Evolutionary conservation across 202 grass and related monocot genomes (phyloP).

Genomic region (Carex arenaria): DNA sequence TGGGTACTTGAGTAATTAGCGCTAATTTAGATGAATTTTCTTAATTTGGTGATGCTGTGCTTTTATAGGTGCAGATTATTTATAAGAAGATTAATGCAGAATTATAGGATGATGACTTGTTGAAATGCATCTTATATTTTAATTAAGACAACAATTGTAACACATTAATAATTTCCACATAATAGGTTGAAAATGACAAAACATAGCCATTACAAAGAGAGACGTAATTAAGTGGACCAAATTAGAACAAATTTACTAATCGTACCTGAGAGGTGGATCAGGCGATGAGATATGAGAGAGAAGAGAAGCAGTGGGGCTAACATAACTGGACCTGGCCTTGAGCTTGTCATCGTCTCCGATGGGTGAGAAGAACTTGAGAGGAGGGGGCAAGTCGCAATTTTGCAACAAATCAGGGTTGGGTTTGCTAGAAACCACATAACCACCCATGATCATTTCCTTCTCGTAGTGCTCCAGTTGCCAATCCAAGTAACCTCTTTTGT

Average conservation of each 20-base stretch:
- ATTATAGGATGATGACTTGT: not conserved
- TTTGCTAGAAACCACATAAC: slow-evolving; percentile 28
- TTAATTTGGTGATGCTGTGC: not conserved
- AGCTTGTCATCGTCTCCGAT: slow-evolving; percentile 18
- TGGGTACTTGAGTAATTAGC: not conserved
- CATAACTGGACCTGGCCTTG: not conserved
- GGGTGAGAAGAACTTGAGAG: slow-evolving; percentile 69
- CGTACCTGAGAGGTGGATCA: not conserved
- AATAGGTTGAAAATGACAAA: not conserved
- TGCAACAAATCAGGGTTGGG: slow-evolving; percentile 61
- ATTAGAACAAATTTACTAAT: slow-evolving; percentile 2
- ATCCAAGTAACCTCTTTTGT: slow-evolving; percentile 34
- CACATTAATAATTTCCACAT: not conserved
- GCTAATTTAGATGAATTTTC: not conserved
- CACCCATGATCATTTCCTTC: slow-evolving; percentile 62
- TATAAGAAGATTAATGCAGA: not conserved
- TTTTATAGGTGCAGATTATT: not conserved
- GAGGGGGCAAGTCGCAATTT: slow-evolving; percentile 91
- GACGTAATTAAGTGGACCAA: not conserved
- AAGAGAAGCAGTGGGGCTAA: not conserved
- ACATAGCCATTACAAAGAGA: not conserved
- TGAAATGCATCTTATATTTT: not conserved
- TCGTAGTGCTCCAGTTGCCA: slow-evolving; percentile 41
- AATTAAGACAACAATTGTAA: not conserved
- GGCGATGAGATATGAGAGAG: not conserved